Evolutionary conservation across 2,329 filamentous ascomycete species (phyloP), one percentile per base, ranked within the genome.

Genomic region (Alternaria ventricosa): DNA sequence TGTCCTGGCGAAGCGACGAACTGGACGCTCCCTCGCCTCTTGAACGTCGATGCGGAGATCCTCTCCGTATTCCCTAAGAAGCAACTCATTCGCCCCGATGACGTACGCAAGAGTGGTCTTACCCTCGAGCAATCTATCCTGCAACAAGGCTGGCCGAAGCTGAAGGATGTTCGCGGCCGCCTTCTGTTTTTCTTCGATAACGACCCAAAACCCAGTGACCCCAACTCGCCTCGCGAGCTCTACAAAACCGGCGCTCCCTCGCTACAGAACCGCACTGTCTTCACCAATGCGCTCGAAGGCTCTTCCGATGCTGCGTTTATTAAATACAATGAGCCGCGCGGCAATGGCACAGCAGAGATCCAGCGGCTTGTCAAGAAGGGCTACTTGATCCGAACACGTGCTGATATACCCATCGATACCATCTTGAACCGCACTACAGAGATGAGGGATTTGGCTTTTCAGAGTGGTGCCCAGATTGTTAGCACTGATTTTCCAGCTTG

Each of bases 101-200:
- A 85, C 60, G 66, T 86, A 2, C 81, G 83, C 23, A 70, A 77
- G 10, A 69, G 64, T 0, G 75, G 77, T 45, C 60, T 82, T 23
- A 84, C 83, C 0, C 80, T 86, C 12, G 84, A 86, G 66, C 65
- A 83, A 62, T 82, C 80, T 5, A 75, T 86, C 2, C 72, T 86
- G n/a, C 64, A 75, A 50, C 60, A 81, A 57, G 84, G 84, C n/a
- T 86, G 84, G 84, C 84, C 84, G 0, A 79, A 79, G 12, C 76
- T 86, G 3, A 77, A 82, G 3, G 78, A 79, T 3, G 80, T 81
- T 0, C 74, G 83, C 11, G 84, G 84, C 5, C 79, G 81, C 28
- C 79, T 86, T 68, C 78, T 85, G 63, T 86, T 86, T 76, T 80
- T 82, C 66, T 85, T 86, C 76, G 84, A 86, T 71, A 85, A 86